phyloP scores from a whole-genome alignment of 1,284 basidiomycete species.

The Ustilago tritici region DNA sequence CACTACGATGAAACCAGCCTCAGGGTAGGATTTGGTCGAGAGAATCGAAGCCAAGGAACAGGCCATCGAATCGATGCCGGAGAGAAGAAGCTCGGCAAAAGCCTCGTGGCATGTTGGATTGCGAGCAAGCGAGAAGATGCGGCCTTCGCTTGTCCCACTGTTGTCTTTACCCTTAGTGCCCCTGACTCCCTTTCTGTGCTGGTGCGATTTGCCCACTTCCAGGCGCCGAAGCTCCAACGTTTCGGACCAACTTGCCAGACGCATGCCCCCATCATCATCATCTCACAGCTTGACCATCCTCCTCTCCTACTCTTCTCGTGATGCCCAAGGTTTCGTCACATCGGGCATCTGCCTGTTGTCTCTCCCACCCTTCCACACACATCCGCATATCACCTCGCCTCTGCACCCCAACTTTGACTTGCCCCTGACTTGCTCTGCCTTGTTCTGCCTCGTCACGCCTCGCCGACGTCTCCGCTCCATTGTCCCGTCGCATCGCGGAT shows the following conservation, averaged over 20 bases:
- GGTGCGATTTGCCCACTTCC: neutral
- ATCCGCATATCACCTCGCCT: constrained; percentile 11
- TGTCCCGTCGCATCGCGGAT: constrained; percentile 1
- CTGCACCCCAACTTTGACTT: constrained; percentile 21
- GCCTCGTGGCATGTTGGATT: constrained; percentile 18
- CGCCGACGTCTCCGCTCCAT: neutral
- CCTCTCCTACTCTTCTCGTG: neutral
- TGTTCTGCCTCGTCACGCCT: neutral
- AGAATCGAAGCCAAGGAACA: constrained; percentile 12
- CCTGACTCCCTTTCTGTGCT: neutral
- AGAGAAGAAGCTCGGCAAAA: constrained; percentile 17
- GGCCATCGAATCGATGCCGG: constrained; percentile 10
- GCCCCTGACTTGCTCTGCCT: neutral
- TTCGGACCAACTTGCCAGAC: neutral
- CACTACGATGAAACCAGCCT: neutral
- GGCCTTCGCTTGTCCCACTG: neutral
- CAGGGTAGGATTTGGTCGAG: neutral
- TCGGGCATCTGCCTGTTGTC: neutral
- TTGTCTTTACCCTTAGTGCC: neutral
- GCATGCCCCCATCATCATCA: constrained; percentile 19
- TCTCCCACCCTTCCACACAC: neutral
- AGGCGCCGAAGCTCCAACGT: neutral
- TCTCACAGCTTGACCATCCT: constrained; percentile 9
- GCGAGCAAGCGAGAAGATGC: constrained; percentile 5
- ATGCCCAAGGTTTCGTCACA: constrained; percentile 20